Conservation (phyloP, 441 rosid genomes). For the Heliophila coronopifolia region DNA sequence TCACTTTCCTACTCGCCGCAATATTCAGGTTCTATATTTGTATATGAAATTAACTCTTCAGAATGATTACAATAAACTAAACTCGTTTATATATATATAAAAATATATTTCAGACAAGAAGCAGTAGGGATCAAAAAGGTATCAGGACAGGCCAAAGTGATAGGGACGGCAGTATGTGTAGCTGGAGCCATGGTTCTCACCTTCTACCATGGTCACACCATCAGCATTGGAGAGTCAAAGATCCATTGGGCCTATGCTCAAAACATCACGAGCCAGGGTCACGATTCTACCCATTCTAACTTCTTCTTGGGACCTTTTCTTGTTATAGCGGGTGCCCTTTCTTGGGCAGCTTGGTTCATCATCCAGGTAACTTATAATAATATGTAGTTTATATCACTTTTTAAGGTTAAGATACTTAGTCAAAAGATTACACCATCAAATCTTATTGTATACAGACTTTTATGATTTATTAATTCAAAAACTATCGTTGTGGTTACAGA, state of each 20-base stretch:
- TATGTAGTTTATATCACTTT: background rate
- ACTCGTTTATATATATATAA: too few species aligned
- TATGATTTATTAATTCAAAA: background rate
- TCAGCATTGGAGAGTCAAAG: constrained; percentile 53
- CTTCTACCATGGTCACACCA: constrained; percentile 64
- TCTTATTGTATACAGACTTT: background rate
- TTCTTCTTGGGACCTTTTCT: constrained; percentile 56
- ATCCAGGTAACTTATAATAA: constrained; percentile 46
- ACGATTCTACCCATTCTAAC: constrained; percentile 24
- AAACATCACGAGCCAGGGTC: constrained; percentile 19
- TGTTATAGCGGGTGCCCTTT: constrained; percentile 46
- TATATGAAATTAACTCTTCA: background rate
- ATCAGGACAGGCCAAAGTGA: constrained; percentile 74
- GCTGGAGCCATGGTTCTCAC: constrained; percentile 89
- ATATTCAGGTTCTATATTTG: constrained; percentile 47
- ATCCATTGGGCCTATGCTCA: constrained; percentile 66
- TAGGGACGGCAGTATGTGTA: constrained; percentile 67
- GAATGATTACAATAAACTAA: too few species aligned
- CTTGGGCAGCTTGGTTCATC: constrained; percentile 72
- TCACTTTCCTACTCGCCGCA: constrained; percentile 72
- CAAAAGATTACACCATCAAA: too few species aligned
- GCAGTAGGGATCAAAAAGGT: constrained; percentile 41
- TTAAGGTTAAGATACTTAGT: background rate
- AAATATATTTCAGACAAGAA: constrained; percentile 54
- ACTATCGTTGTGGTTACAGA: constrained; percentile 32